A percentile compares a stretch with the other conserved stretches of the same genome.
Conservation (phyloP, 495 filamentous ascomycete genomes). For the Neurospora cerealis region DNA sequence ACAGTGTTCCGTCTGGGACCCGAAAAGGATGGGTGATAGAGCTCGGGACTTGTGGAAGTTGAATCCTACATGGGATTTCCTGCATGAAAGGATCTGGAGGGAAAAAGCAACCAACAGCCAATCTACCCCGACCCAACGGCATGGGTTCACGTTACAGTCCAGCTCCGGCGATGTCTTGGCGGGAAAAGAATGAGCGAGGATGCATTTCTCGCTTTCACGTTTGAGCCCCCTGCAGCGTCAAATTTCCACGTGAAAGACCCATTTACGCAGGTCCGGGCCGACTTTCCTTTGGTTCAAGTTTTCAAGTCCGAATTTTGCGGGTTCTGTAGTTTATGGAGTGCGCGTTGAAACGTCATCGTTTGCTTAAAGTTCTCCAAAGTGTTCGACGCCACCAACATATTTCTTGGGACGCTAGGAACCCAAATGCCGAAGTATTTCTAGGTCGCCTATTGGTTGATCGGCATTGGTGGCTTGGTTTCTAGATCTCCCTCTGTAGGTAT, state of each 20-base stretch:
- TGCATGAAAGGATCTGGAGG: background rate
- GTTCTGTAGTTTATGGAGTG: background rate
- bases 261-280: background rate
- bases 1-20: background rate
- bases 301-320: background rate
- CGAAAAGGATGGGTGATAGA: background rate
- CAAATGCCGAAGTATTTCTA: background rate
- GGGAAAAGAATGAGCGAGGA: background rate
- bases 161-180: background rate
- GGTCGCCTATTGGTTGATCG: background rate
- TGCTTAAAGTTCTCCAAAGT: background rate
- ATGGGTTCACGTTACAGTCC: background rate
- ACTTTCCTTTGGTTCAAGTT: background rate
- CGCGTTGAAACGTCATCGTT: background rate
- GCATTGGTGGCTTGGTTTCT: background rate
- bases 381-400: background rate
- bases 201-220: background rate
- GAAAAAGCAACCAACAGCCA: background rate
- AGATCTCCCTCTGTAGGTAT: background rate
- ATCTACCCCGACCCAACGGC: background rate
- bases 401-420: background rate
- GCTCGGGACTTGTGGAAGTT: background rate
- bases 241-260: background rate
- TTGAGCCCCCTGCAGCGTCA: background rate
- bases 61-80: background rate